Conservation (phyloP, 164 flowering plant genomes). For the Pachysandra terminalis region DNA sequence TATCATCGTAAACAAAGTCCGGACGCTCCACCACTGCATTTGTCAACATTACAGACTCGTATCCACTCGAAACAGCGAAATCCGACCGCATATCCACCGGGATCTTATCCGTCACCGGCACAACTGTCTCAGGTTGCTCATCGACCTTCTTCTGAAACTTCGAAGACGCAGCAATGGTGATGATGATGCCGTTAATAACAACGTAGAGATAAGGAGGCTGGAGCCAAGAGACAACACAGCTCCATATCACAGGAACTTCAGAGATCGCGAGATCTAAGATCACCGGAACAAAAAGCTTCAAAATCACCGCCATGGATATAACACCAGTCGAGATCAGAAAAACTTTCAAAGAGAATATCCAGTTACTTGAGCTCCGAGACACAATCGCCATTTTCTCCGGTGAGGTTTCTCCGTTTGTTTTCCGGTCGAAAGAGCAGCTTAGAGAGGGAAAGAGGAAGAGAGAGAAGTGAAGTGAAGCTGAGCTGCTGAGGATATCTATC, state of each 20-base stretch:
- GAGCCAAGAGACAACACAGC: conserved; percentile 42
- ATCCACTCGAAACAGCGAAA: background rate
- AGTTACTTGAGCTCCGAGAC: conserved; percentile 12
- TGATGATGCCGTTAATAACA: conserved; percentile 72
- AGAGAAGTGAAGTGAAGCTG: background rate
- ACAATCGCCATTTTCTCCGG: conserved; percentile 18
- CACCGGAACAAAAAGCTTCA: conserved; percentile 41
- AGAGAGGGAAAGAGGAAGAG: too few relatives aligned
- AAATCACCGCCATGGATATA: conserved; percentile 34
- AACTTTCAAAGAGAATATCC: conserved; percentile 30
- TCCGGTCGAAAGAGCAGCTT: background rate
- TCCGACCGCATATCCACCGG: conserved; percentile 6
- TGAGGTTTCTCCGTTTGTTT: background rate
- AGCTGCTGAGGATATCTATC: background rate
- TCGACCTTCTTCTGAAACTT: conserved; percentile 37
- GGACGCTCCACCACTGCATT: background rate
- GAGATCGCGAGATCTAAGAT: conserved; percentile 26
- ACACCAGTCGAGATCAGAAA: conserved; percentile 37
- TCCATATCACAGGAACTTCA: conserved; percentile 50
- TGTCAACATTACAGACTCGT: conserved; percentile 4
- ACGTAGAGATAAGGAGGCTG: conserved; percentile 80
- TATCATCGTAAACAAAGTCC: background rate
- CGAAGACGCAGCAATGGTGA: conserved; percentile 79
- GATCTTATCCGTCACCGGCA: conserved; percentile 1
- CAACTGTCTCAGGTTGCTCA: conserved; percentile 10